Conservation (phyloP, 495 filamentous ascomycete genomes). For the Massariosphaeria phaeospora region DNA sequence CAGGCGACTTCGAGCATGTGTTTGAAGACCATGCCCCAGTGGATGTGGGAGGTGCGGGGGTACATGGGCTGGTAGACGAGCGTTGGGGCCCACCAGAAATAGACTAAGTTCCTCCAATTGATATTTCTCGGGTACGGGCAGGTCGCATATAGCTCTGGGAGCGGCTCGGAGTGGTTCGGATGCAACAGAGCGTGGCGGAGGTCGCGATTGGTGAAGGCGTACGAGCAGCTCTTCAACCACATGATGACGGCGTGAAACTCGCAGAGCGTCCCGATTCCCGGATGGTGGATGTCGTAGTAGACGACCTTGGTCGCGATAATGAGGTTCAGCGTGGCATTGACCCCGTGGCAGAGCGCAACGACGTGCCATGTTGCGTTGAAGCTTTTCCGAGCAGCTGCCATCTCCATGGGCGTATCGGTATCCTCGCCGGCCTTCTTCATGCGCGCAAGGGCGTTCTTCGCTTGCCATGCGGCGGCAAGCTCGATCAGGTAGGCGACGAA, state of each 20-base stretch:
- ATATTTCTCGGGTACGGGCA: conserved; percentile 90
- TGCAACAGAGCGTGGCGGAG: conserved; percentile 81
- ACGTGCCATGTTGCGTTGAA: conserved; percentile 72
- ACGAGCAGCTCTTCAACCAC: conserved; percentile 91
- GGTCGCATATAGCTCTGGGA: conserved; percentile 74
- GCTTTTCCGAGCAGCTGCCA: conserved; percentile 42
- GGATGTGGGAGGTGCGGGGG: conserved; percentile 68
- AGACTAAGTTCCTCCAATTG: conserved; percentile 75
- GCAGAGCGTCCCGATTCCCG: conserved; percentile 83
- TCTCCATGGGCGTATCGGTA: conserved; percentile 45
- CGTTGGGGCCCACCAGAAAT: conserved; percentile 97
- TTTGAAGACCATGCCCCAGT: conserved; percentile 82
- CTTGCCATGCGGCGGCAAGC: conserved; percentile 68
- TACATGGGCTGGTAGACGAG: conserved; percentile 97
- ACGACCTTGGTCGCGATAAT: conserved; percentile 76
- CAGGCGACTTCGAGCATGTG: conserved; percentile 69
- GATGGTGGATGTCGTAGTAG: conserved; percentile 86
- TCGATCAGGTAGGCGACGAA: conserved; percentile 87
- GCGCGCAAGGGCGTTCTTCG: conserved; percentile 58
- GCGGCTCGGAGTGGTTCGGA: conserved; percentile 50
- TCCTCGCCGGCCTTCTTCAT: conserved; percentile 51
- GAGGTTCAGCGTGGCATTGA: conserved; percentile 80
- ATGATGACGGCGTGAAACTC: conserved; percentile 92
- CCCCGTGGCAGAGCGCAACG: conserved; percentile 68
- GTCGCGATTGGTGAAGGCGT: conserved; percentile 94